phyloP scores from a whole-genome alignment of 805 yeast genomes.

The Tetrapisispora arboricola region DNA sequence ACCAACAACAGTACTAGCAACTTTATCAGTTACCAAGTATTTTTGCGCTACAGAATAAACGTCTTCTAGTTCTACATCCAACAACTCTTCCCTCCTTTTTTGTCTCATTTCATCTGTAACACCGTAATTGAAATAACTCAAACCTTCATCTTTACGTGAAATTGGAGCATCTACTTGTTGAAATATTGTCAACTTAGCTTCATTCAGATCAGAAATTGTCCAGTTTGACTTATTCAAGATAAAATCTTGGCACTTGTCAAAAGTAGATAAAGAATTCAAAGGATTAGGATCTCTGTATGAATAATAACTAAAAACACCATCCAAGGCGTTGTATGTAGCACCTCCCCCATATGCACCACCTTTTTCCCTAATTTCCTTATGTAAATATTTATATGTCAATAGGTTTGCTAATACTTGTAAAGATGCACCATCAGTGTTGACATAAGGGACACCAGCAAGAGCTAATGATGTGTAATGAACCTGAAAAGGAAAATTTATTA shows the following conservation, averaged over 20 bases:
- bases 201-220: constrained; percentile 61
- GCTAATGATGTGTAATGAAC: constrained; percentile 74
- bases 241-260: constrained; percentile 41
- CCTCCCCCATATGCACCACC: constrained; percentile 99
- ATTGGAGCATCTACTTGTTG: constrained; percentile 87
- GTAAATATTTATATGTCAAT: constrained; percentile 72
- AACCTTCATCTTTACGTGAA: constrained; percentile 71
- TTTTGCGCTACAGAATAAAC: constrained; percentile 55
- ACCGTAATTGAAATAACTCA: constrained; percentile 51
- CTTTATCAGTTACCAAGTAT: constrained; percentile 28
- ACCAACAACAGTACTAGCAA: constrained; percentile 13
- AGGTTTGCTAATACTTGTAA: constrained; percentile 74
- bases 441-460: constrained; percentile 54
- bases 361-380: constrained; percentile 82
- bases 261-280: constrained; percentile 51
- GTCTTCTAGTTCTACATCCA: constrained; percentile 56
- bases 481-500: constrained; percentile 73
- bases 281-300: constrained; percentile 95
- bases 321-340: constrained; percentile 66
- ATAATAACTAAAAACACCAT: constrained; percentile 71
- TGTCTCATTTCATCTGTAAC: constrained; percentile 74
- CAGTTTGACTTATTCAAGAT: constrained; percentile 38
- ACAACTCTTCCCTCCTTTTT: constrained; percentile 59
- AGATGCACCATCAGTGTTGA: constrained; percentile 68
- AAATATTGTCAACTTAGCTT: constrained; percentile 84